Base-by-base conservation (phyloP, 257 asterid genomes). In the Solanum bulbocastanum region DNA sequence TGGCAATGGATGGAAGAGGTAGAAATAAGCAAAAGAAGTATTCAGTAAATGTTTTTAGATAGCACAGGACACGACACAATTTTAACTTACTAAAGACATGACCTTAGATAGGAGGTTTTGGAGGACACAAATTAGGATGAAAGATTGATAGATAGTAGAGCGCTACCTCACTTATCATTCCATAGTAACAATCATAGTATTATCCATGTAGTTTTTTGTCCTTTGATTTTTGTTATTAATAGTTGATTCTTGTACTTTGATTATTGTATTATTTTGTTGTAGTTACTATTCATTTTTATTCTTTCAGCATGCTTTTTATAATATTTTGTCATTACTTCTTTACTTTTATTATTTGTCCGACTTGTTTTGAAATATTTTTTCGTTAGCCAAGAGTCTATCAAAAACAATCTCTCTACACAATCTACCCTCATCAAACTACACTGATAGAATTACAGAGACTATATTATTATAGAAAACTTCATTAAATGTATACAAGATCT, bases 391-490 rank as follows among this genome's bases (percentile, higher is more conserved):
- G 10, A 4, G 1, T 56, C 2, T 62, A 10, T 4, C 1, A 10
- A n/a, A 62, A 62, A 4, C 16, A 4, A 1, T 56, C 0, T 62
- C 1, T 62, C 16, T n/a, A 62, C 27, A 13, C 0, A 27, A 56
- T 56, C 22, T 27, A 12, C 33, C 3, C 1, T 10, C 32, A 2
- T 8, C 4, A 0, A 1, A 13, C 4, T 25, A 2, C 2, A 2
- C 18, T 12, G 4, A 3, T 9, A 12, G 1, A 27, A 27, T 15
- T 68, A 68, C 4, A 68, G 0, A 13, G 1, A 12, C 6, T 66
- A 27, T 66, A 4, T 32, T 30, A 68, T 30, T 27, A 68, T 1
- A 13, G 0, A 3, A 30, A 1, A 0, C 10, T 14, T 68, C 75
- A 3, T 6, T 6, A 14, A 30, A 20, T 30, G 18, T 3, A 3